These are phyloP conservation scores for Actinomortierella ambigua DNA, from an alignment of 371 early-diverging fungal species.

Conservation along the genomic window DNA sequence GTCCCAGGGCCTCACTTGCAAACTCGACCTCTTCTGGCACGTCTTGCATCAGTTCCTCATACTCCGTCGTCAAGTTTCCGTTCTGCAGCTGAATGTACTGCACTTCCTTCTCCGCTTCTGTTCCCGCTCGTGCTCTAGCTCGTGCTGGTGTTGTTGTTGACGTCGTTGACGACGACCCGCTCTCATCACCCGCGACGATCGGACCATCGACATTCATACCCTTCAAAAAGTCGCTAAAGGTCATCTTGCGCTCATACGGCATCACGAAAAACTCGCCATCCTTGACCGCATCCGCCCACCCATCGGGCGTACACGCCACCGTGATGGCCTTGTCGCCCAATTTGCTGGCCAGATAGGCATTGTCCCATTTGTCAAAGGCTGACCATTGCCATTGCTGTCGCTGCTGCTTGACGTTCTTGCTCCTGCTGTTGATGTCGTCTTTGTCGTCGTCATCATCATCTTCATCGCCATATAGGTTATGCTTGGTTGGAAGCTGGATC, in stretches of 20 bases:
- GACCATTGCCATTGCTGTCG: constrained; percentile 58
- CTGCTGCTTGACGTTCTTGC: not conserved
- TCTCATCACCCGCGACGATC: not conserved
- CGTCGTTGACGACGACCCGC: constrained; percentile 17
- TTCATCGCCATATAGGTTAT: no score
- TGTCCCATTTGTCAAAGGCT: constrained; percentile 65
- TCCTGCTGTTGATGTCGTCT: no score
- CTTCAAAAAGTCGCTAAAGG: constrained; percentile 60
- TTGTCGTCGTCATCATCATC: no score
- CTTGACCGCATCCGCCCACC: constrained; percentile 72
- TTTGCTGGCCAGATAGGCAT: constrained; percentile 56
- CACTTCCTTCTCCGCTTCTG: constrained; percentile 33
- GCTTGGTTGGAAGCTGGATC: constrained; percentile 31
- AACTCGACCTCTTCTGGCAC: constrained; percentile 66
- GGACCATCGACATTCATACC: constrained; percentile 24
- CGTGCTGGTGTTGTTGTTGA: constrained; percentile 6
- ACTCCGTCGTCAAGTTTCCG: constrained; percentile 66
- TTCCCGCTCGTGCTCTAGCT: constrained; percentile 3
- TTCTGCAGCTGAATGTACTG: constrained; percentile 77
- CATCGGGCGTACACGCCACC: constrained; percentile 60
- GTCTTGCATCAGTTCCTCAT: constrained; percentile 56
- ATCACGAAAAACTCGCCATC: constrained; percentile 68
- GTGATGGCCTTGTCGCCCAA: constrained; percentile 59
- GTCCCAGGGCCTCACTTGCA: constrained; percentile 67
- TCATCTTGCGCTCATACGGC: constrained; percentile 68